Evolutionary conservation across 257 asterid species (phyloP), one percentile per base, ranked within the genome.

Genomic region (Voacanga thouarsii): DNA sequence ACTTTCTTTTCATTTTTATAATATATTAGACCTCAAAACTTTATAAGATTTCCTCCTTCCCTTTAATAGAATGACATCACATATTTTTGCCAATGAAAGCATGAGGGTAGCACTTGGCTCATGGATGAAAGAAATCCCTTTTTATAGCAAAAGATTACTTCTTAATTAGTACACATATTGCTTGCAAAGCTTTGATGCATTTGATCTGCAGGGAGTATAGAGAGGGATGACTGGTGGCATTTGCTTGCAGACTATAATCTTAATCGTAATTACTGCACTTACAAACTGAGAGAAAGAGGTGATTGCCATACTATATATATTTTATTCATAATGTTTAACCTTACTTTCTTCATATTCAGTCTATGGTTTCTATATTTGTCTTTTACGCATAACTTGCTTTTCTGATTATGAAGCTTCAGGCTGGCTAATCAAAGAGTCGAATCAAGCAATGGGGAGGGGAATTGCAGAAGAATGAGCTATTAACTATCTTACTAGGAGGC

Each of bases 271-370:
- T 63, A 83, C 85, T 70, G 57, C 91, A 18, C 81, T 81, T 69
- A 87, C 96, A 80, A 89, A 92, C 72, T 94, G 98, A 97, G 82
- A 88, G 30, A 92, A 88, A 86, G 97, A 92, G 82, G 98, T 93
- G 2, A 83, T 86, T 78, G 18, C 74, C 49, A 55, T 44, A 10
- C 28, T 45, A 1, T 2, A 65, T 57, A 12, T 1, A 10, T 5
- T 33, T 4, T 63, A 37, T 39, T 39, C 56, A 55, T 10, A 39
- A 8, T 1, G 4, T 21, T 21, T 41, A 23, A 0, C 12, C 16
- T 68, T 9, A 7, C n/a, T 39, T 41, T 68, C 53, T 68, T 43
- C 7, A 68, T 41, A 21, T 67, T 45, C 30, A 67, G 19, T 33
- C 45, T 0, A 3, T 55, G 7, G n/a, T 65, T 63, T 24, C n/a